A percentile compares a stretch with the other conserved stretches of the same genome.
Evolutionary conservation across 2,329 filamentous ascomycete species (phyloP).

Genomic region (Fusarium sp.): DNA sequence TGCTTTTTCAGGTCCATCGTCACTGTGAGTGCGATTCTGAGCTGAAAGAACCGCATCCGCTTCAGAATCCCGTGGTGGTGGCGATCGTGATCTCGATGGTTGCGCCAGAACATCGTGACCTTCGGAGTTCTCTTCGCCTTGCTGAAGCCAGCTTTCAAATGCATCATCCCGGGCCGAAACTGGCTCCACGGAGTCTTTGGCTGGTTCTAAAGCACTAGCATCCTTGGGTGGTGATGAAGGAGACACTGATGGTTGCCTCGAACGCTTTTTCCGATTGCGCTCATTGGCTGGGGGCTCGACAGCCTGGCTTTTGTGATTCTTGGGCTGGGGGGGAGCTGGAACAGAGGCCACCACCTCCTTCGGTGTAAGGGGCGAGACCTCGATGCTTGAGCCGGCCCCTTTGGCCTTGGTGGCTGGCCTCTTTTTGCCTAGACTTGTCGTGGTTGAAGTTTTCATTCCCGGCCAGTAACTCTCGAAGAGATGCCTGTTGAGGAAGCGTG

Average conservation of each 20-base stretch:
- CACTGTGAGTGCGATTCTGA: background rate
- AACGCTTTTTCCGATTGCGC: background rate
- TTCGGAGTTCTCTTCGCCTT: slow-evolving; percentile 2
- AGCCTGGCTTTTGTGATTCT: background rate
- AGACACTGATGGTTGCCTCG: background rate
- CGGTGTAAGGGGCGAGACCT: background rate
- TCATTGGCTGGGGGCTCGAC: background rate
- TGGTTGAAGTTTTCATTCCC: slow-evolving; percentile 21
- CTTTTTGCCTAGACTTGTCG: background rate
- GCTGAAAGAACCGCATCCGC: background rate
- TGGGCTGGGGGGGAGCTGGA: background rate
- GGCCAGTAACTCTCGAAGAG: slow-evolving; percentile 24
- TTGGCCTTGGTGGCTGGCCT: background rate
- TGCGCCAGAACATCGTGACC: background rate
- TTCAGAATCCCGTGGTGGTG: background rate
- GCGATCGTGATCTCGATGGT: background rate
- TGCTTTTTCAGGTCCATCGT: background rate
- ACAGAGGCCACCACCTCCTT: slow-evolving; percentile 2
- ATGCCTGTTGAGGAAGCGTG: slow-evolving; percentile 27
- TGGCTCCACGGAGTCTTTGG: background rate
- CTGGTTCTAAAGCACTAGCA: background rate
- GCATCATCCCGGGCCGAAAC: slow-evolving; percentile 11
- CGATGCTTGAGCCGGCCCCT: background rate
- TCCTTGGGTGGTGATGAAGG: background rate
- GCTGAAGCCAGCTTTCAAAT: slow-evolving; percentile 27